phyloP scores from a whole-genome alignment of 106 monocot species.

The Iris macrosiphon region DNA sequence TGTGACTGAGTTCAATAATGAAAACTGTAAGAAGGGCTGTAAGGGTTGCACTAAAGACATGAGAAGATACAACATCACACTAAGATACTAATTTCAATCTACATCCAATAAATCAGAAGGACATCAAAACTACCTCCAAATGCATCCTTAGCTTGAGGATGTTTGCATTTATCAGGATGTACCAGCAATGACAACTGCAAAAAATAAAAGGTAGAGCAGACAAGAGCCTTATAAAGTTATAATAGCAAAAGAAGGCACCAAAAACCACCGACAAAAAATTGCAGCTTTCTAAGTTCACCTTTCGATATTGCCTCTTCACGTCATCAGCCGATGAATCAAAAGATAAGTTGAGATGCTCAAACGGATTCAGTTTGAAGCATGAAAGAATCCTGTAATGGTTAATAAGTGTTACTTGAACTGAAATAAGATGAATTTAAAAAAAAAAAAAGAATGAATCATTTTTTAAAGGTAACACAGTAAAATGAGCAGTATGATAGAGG shows the following conservation, averaged over 20 bases:
- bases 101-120: no score
- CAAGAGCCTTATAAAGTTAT: background rate
- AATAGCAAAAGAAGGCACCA: background rate
- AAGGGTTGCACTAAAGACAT: no score
- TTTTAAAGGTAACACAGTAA: no score
- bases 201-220: no score
- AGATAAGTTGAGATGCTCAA: slow-evolving; percentile 83
- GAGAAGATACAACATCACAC: no score
- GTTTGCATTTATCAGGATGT: slow-evolving; percentile 98
- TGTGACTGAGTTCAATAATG: no score
- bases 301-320: slow-evolving; percentile 82
- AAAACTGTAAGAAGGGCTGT: no score
- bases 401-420: no score
- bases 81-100: no score
- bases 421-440: no score
- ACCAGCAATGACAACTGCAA: slow-evolving; percentile 88
- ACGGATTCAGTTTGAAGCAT: slow-evolving; percentile 96
- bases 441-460: no score
- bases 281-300: slow-evolving; percentile 25
- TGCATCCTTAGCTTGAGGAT: slow-evolving; percentile 93
- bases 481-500: no score
- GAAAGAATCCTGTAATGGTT: slow-evolving; percentile 68
- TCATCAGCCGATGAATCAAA: slow-evolving; percentile 81
- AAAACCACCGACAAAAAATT: background rate
- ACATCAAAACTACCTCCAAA: slow-evolving; percentile 55